phyloP scores from a whole-genome alignment of 2,329 filamentous ascomycete species.

The Annulohypoxylon truncatum region DNA sequence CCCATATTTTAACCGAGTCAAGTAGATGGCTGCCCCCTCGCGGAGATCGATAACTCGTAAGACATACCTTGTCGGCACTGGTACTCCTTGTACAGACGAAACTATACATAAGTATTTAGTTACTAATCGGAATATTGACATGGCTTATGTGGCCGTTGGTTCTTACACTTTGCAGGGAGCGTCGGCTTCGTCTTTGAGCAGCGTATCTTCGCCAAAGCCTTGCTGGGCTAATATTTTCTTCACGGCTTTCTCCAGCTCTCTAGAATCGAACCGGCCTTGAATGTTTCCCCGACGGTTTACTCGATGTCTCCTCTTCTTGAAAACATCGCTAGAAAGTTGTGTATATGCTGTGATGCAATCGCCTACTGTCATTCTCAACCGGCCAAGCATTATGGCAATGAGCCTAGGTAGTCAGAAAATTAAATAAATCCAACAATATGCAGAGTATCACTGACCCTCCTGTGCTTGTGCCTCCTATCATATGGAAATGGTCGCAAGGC shows the following conservation, averaged over 20 bases:
- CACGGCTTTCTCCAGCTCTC: not conserved
- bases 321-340: not conserved
- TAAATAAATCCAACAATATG: not conserved
- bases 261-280: not conserved
- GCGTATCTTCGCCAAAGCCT: not conserved
- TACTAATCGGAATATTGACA: not conserved
- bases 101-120: not conserved
- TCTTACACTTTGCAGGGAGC: not conserved
- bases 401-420: not conserved
- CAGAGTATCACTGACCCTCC: not conserved
- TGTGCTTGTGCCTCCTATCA: conserved; percentile 10
- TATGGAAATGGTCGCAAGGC: conserved; percentile 8
- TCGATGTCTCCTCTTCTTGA: not conserved
- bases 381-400: conserved; percentile 5
- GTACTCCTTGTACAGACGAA: conserved; percentile 12
- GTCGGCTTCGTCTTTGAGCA: not conserved
- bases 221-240: not conserved
- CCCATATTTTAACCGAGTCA: not conserved
- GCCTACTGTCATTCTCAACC: not conserved
- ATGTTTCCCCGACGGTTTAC: not conserved
- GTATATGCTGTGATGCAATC: not conserved
- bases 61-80: not conserved
- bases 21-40: conserved; percentile 3
- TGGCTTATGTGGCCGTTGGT: not conserved
- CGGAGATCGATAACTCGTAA: not conserved